These are phyloP conservation scores for Paraphaeosphaeria sporulosa DNA, from an alignment of 2,329 filamentous ascomycete species.

Conservation along the genomic window DNA sequence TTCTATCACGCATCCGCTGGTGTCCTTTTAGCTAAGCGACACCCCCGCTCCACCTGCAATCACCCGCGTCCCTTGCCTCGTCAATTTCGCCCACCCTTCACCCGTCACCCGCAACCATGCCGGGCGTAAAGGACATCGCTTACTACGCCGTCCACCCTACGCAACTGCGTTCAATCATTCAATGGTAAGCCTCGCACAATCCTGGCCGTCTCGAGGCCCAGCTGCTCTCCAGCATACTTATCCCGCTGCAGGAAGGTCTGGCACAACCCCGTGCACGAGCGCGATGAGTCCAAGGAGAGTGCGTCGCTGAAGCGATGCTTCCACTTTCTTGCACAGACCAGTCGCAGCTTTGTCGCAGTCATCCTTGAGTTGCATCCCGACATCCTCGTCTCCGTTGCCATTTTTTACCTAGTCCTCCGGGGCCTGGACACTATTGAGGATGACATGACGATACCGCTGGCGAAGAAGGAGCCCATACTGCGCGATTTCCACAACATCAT, in stretches of 20 bases:
- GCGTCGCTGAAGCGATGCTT: slow-evolving; percentile 82
- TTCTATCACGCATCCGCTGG: not conserved
- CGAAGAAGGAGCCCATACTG: slow-evolving; percentile 84
- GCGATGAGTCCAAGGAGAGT: slow-evolving; percentile 78
- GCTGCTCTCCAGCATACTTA: slow-evolving; percentile 19
- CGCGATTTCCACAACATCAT: slow-evolving; percentile 82
- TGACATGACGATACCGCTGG: slow-evolving; percentile 88
- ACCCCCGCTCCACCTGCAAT: not conserved
- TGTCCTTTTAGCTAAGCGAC: slow-evolving; percentile 15
- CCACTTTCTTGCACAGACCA: slow-evolving; percentile 83
- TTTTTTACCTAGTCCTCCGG: slow-evolving; percentile 93
- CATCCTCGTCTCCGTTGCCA: slow-evolving; percentile 82
- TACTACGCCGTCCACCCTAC: slow-evolving; percentile 79
- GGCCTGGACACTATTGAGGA: slow-evolving; percentile 98
- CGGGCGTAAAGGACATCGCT: slow-evolving; percentile 59
- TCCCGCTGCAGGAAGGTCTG: slow-evolving; percentile 81
- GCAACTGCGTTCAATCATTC: slow-evolving; percentile 82
- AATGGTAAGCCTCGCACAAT: slow-evolving; percentile 70
- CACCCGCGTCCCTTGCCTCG: not conserved
- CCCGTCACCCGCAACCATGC: slow-evolving; percentile 36
- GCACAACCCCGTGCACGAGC: slow-evolving; percentile 91
- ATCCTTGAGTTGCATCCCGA: slow-evolving; percentile 97
- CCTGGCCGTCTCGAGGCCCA: not conserved
- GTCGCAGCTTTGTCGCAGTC: slow-evolving; percentile 89
- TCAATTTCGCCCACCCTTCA: not conserved